phyloP scores from a whole-genome alignment of 2,329 filamentous ascomycete genomes.

The Sporothrix phasma region DNA sequence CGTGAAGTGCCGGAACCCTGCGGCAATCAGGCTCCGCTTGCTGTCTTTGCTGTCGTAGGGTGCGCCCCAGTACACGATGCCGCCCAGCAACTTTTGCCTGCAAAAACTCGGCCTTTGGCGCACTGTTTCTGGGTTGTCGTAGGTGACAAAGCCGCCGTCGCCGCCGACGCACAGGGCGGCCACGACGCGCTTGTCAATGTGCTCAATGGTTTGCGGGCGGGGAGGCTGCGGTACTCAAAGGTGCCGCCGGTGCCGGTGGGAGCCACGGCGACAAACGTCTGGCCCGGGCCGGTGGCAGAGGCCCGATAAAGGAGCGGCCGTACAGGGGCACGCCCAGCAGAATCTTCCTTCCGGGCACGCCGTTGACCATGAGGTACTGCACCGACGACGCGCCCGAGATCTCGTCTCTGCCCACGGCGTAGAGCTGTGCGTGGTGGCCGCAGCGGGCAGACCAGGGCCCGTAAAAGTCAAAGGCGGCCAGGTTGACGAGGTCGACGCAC shows the following conservation, averaged over 20 bases:
- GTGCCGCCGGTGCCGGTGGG: conserved; percentile 53
- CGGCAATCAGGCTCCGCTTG: conserved; percentile 46
- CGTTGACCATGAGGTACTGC: conserved; percentile 52
- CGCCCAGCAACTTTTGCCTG: conserved; percentile 60
- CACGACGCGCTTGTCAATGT: conserved; percentile 55
- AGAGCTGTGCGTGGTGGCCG: conserved; percentile 70
- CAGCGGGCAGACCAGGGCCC: conserved; percentile 58
- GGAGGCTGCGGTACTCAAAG: conserved; percentile 65
- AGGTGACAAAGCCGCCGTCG: conserved; percentile 69
- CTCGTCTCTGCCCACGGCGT: conserved; percentile 48
- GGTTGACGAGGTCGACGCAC: conserved; percentile 65
- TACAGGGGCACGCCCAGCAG: conserved; percentile 67
- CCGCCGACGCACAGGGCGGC: conserved; percentile 64
- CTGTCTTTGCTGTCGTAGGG: conserved; percentile 55
- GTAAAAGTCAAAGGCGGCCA: conserved; percentile 73
- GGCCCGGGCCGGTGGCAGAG: conserved; percentile 53
- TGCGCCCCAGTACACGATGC: conserved; percentile 76
- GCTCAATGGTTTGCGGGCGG: conserved; percentile 49
- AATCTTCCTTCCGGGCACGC: conserved; percentile 61
- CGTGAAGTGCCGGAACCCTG: conserved; percentile 51
- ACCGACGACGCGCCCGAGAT: conserved; percentile 58
- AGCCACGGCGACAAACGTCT: conserved; percentile 44
- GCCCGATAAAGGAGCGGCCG: conserved; percentile 54
- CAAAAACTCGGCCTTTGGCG: conserved; percentile 65
- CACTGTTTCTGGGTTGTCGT: conserved; percentile 70